phyloP scores from a whole-genome alignment of 1,284 basidiomycete species.

The Termitomyces sp. region DNA sequence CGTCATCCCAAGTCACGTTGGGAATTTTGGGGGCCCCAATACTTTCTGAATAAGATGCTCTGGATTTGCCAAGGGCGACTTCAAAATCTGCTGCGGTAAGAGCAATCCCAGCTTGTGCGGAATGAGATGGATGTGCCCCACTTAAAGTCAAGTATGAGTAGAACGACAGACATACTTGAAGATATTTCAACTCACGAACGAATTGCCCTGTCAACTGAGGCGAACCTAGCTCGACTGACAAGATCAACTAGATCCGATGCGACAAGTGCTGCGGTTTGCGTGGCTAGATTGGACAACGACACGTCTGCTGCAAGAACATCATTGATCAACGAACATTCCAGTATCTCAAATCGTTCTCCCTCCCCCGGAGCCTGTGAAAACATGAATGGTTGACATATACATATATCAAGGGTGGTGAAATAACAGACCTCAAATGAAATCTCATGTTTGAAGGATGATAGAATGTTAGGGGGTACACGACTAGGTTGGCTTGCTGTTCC shows the following conservation, averaged over 20 bases:
- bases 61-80: slow-evolving; percentile 68
- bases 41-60: slow-evolving; percentile 82
- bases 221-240: slow-evolving; percentile 56
- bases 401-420: slow-evolving; percentile 1
- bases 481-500: slow-evolving; percentile 74
- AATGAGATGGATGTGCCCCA: slow-evolving; percentile 21
- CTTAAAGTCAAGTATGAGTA: slow-evolving; percentile 9
- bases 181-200: slow-evolving; percentile 33
- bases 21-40: slow-evolving; percentile 98
- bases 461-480: slow-evolving; percentile 61
- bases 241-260: slow-evolving; percentile 81
- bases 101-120: slow-evolving; percentile 48
- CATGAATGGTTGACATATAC: slow-evolving; percentile 8
- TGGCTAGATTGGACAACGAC: slow-evolving; percentile 67
- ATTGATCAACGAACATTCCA: slow-evolving; percentile 46
- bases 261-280: slow-evolving; percentile 89
- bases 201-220: slow-evolving; percentile 54
- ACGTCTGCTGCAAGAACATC: slow-evolving; percentile 72
- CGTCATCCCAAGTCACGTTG: slow-evolving; percentile 95
- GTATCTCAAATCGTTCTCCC: slow-evolving; percentile 62
- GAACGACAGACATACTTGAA: not conserved
- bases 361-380: slow-evolving; percentile 73
- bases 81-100: slow-evolving; percentile 72
- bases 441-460: slow-evolving; percentile 87
- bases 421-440: slow-evolving; percentile 63